Evolutionary conservation across 352 stramenopile species (phyloP).

Genomic region (Phytophthora pisi): DNA sequence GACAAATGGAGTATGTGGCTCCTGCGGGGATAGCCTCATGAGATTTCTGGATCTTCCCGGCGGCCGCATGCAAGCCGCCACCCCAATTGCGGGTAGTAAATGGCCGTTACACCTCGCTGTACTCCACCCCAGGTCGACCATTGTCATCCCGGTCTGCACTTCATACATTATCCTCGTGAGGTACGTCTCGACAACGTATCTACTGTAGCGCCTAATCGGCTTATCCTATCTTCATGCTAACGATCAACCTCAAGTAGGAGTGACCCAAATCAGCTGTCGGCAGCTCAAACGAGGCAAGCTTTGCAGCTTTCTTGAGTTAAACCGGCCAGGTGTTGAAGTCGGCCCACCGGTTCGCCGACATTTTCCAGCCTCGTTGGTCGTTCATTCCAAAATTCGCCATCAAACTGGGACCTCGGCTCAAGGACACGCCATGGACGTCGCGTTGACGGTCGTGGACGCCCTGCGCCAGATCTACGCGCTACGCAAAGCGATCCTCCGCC

Average conservation of each 20-base stretch:
- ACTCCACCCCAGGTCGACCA: no score
- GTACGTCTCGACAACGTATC: background rate
- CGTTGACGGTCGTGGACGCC: background rate
- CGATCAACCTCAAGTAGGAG: background rate
- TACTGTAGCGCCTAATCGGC: background rate
- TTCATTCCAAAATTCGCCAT: conserved; percentile 19
- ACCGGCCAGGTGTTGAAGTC: background rate
- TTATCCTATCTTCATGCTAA: no score
- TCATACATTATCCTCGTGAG: background rate
- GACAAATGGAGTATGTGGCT: background rate
- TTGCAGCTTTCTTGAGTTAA: background rate
- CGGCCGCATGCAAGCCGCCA: no score
- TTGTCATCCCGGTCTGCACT: background rate
- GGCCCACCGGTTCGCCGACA: conserved; percentile 7
- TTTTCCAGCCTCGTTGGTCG: background rate
- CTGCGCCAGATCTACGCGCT: conserved; percentile 20
- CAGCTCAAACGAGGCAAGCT: background rate
- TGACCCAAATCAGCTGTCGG: conserved; percentile 3
- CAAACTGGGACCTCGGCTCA: background rate
- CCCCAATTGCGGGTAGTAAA: no score
- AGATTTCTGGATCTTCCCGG: background rate
- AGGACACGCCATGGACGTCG: conserved; percentile 3
- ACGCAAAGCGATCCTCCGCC: conserved; percentile 12
- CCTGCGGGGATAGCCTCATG: background rate
- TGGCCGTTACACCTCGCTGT: no score